Base-by-base conservation (phyloP, 305 asterid genomes). In the Ruellia speciosa region DNA sequence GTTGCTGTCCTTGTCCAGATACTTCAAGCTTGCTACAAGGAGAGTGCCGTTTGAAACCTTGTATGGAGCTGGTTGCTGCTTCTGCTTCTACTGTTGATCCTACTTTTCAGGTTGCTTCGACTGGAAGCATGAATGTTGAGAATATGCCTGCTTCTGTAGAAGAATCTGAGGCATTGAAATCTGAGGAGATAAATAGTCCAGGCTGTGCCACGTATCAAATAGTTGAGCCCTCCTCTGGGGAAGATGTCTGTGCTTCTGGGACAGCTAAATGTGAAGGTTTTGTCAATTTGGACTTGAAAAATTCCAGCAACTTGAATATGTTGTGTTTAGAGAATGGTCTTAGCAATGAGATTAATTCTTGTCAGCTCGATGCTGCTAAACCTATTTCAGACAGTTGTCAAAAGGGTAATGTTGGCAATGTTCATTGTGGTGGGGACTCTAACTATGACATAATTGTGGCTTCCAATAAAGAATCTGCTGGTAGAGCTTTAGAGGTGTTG, bases 191-290 rank as follows among this genome's bases (percentile, higher is more conserved):
- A 64, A 84, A 85, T 72, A 82, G 87, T 71, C 90, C 87, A 18
- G 80, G 88, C 66, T 81, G 85, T 60, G 83, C 83, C 33, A 73
- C 87, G 24, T 81, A 85, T 17, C 75, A 79, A 69, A 79, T 74
- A 63, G 61, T 68, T 62, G 85, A 81, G 64, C 55, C 40, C 75
- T 14, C 76, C 18, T 59, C 75, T 67, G 66, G 72, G 48, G 76
- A 75, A 63, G 77, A 52, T 59, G 59, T 18, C 35, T 54, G 66
- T 17, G 68, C 68, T 55, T 60, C 72, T 52, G 74, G 59, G 58
- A 46, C 65, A 34, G 71, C 67, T 47, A 69, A 56, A 66, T 60
- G 63, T 60, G 78, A 72, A 52, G 61, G 65, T 51, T 24, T 61
- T 11, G 54, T 45, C 59, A 70, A 49, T 46, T 43, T 60, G 67